Evolutionary conservation across 2,329 filamentous ascomycete species (phyloP).

Genomic region (Ascochyta pisi): DNA sequence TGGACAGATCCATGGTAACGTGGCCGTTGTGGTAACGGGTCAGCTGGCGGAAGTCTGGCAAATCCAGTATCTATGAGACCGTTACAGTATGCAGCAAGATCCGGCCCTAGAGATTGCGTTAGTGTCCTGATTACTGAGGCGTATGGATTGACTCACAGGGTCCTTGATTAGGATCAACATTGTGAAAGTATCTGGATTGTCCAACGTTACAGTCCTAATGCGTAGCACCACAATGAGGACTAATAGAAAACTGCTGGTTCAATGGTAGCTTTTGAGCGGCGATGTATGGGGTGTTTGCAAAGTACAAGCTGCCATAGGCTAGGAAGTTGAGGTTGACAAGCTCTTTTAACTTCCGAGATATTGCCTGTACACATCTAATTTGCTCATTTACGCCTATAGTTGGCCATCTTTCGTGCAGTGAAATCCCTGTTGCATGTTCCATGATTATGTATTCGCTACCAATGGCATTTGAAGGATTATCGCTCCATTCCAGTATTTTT

Average conservation of each 20-base stretch:
- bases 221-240: slow-evolving; percentile 38
- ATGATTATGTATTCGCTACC: background rate
- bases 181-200: slow-evolving; percentile 45
- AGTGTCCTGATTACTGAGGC: too few species aligned
- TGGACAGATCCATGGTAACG: background rate
- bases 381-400: background rate
- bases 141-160: slow-evolving; percentile 45
- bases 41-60: background rate
- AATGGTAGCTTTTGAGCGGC: slow-evolving; percentile 17
- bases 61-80: background rate
- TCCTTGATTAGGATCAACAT: slow-evolving; percentile 44
- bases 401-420: background rate
- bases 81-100: background rate
- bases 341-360: too few species aligned
- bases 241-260: slow-evolving; percentile 36
- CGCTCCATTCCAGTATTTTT: background rate
- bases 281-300: slow-evolving; percentile 28
- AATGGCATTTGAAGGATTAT: background rate
- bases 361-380: background rate
- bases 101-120: background rate
- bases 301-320: slow-evolving; percentile 35
- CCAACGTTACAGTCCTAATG: slow-evolving; percentile 41
- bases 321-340: background rate
- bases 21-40: background rate
- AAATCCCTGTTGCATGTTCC: background rate